Evolutionary conservation across 495 filamentous ascomycete species (phyloP).

Genomic region (Parathielavia hyrcaniae): DNA sequence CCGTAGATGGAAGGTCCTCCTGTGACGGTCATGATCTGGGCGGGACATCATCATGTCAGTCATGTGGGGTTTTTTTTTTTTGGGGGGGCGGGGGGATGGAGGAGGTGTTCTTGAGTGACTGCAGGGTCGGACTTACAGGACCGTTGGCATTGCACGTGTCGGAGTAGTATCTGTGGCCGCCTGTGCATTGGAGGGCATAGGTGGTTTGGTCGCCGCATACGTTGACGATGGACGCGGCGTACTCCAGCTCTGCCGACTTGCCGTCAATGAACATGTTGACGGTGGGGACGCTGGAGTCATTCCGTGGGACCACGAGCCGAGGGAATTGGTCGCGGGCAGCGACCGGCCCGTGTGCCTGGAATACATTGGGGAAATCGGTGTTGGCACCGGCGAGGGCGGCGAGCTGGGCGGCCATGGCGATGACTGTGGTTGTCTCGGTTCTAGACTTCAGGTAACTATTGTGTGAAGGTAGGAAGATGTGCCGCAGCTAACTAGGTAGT

Average conservation of each 20-base stretch:
- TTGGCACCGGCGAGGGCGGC: not conserved
- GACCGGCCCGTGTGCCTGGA: not conserved
- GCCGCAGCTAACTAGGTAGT: no score
- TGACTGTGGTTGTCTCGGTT: no score
- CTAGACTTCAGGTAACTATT: no score
- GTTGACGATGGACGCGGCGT: not conserved
- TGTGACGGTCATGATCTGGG: not conserved
- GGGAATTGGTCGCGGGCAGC: not conserved
- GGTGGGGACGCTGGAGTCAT: conserved; percentile 2
- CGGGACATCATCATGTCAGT: no score
- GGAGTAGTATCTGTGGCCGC: not conserved
- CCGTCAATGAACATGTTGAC: conserved; percentile 6
- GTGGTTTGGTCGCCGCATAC: not conserved
- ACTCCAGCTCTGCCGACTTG: not conserved
- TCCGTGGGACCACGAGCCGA: not conserved
- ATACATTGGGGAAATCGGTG: not conserved
- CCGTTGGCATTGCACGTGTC: not conserved
- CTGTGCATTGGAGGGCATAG: not conserved
- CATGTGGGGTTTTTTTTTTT: no score
- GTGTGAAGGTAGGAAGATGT: no score
- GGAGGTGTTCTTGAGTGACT: no score
- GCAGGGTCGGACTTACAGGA: not conserved
- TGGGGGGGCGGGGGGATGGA: no score
- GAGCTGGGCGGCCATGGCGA: conserved; percentile 2
- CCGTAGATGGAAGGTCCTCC: not conserved